Evolutionary conservation across 345 rosid species (phyloP), one percentile per base, ranked within the genome.

Genomic region (Gossypium stocksii): DNA sequence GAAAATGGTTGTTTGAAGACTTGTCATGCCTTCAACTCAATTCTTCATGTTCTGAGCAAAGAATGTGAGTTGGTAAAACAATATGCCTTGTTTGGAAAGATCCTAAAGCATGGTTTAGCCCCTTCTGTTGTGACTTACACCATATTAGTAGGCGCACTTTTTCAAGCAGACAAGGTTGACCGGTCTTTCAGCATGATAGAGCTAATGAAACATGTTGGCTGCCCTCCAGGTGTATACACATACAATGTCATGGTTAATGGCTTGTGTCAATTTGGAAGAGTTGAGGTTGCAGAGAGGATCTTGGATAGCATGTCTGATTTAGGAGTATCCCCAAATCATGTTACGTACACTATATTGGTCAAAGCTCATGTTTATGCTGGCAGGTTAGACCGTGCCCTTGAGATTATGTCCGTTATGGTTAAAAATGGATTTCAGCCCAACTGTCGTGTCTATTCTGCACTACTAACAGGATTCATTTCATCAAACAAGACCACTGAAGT

Each of bases 51-150:
- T 64, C 75, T 84, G 20, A 79, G 86, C 80, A 84, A 84, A 76
- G 79, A 58, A 23, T 80, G 82, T 67, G 77, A 76, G 74, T 74
- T 84, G 74, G 82, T 53, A 41, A 83, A 84, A 74, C 85, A 79
- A 58, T 76, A 79, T 53, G 85, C 89, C 0, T 79, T 86, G 82
- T 34, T 86, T 13, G 86, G 83, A 61, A 86, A 77, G 76, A 74
- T 86, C 45, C 61, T 71, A 9, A 84, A 84, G 77, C 80, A 75
- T 27, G 85, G 89, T 38, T 80, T 84, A 68, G 78, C 71, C 79
- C 87, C 89, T 70, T 82, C 87, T 58, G 85, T 82, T 13, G 89
- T 86, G 74, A 84, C 83, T 62, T 86, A 82, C 58, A 81, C 87
- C 15, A 82, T 84, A 71, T 71, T 86, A 76, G 70, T 84, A 38